Evolutionary conservation across 768 basidiomycete species (phyloP).

Genomic region (Leccinum longicurvipes): DNA sequence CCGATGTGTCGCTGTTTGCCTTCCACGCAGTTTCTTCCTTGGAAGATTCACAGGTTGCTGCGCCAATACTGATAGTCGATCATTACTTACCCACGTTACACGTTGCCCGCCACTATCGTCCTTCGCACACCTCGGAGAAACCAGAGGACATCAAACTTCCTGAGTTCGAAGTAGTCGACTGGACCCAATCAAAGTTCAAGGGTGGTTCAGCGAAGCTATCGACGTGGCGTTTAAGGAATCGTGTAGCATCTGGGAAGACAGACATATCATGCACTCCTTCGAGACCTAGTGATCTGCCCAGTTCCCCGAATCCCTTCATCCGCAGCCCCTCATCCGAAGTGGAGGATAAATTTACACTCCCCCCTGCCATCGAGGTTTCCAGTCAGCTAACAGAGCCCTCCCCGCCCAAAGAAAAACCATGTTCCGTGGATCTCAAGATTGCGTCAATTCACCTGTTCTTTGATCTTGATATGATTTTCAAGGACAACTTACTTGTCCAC

Average conservation of each 20-base stretch:
- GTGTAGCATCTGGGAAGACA: slow-evolving; percentile 14
- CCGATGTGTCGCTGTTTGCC: slow-evolving; percentile 58
- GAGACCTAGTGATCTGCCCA: slow-evolving; percentile 12
- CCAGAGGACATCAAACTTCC: slow-evolving; percentile 41
- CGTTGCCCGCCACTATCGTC: slow-evolving; percentile 40
- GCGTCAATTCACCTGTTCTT: slow-evolving; percentile 74
- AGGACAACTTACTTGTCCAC: slow-evolving; percentile 36
- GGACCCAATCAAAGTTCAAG: slow-evolving; percentile 48
- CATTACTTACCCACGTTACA: slow-evolving; percentile 62
- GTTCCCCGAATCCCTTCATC: slow-evolving; percentile 18
- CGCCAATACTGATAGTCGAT: slow-evolving; percentile 76
- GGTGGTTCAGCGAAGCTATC: slow-evolving; percentile 52
- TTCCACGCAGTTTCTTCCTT: slow-evolving; percentile 33
- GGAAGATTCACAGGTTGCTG: slow-evolving; percentile 34
- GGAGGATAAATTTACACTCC: slow-evolving; percentile 7
- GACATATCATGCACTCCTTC: slow-evolving; percentile 19
- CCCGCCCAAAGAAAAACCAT: neutral
- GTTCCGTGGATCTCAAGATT: slow-evolving; percentile 36
- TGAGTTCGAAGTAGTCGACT: slow-evolving; percentile 56
- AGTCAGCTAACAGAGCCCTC: slow-evolving; percentile 3
- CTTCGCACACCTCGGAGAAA: slow-evolving; percentile 25
- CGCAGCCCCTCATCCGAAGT: slow-evolving; percentile 15
- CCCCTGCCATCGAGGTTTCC: slow-evolving; percentile 21
- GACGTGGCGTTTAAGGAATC: slow-evolving; percentile 55
- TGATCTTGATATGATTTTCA: slow-evolving; percentile 52